A percentile compares a stretch with the other conserved stretches of the same genome.
Evolutionary conservation across 306 rosid species (phyloP).

Genomic region (Sechiopsis laciniata): DNA sequence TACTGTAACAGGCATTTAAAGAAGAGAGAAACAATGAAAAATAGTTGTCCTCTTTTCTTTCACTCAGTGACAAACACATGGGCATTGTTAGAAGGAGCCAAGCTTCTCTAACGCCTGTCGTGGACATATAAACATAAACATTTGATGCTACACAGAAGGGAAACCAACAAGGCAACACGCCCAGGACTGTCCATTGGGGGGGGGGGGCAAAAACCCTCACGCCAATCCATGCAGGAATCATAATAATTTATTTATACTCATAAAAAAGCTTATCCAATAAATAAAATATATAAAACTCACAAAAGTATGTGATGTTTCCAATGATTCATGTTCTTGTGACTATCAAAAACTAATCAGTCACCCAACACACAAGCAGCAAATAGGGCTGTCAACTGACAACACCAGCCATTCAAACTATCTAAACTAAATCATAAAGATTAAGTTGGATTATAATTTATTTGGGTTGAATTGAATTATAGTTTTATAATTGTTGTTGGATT

Average conservation of each 20-base stretch:
- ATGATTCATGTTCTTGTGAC: constrained; percentile 38
- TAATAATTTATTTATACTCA: neutral
- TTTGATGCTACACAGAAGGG: constrained; percentile 72
- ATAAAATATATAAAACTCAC: constrained; percentile 32
- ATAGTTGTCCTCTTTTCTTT: constrained; percentile 15
- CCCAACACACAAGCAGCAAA: constrained; percentile 36
- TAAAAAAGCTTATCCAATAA: neutral
- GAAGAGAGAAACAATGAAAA: neutral
- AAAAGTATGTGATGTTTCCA: constrained; percentile 28
- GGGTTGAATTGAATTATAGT: too few relatives aligned
- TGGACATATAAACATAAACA: constrained; percentile 17
- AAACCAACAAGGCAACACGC: constrained; percentile 36
- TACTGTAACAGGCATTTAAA: constrained; percentile 8
- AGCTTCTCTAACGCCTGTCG: too few relatives aligned
- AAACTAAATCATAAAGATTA: too few relatives aligned
- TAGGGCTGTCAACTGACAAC: too few relatives aligned
- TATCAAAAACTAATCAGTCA: constrained; percentile 38
- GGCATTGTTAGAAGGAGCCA: neutral
- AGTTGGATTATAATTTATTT: too few relatives aligned
- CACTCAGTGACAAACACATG: constrained; percentile 16
- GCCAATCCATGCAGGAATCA: constrained; percentile 42
- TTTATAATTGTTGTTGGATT: too few relatives aligned
- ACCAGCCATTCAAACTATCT: too few relatives aligned
- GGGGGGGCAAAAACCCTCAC: constrained; percentile 65
- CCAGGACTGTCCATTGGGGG: constrained; percentile 35